Evolutionary conservation across 306 rosid species (phyloP), one percentile per base, ranked within the genome.

Genomic region (Trifolium repens): DNA sequence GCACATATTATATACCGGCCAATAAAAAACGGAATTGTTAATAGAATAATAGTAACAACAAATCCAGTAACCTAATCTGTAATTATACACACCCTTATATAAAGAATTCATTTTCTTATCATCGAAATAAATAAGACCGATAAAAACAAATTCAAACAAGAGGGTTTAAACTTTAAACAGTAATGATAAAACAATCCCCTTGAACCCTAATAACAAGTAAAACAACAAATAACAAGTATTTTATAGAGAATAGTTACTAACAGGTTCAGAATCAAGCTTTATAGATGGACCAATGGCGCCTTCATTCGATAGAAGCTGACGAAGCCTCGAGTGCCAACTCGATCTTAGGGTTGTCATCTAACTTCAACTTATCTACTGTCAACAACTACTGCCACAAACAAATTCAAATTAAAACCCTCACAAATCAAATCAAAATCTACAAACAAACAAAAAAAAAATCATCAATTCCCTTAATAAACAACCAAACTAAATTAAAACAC

Each of bases 251-350:
- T 59, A 47, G 63, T n/a, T 16, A 87, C 96, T 86, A 69, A 93
- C 98, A 5, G 96, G 88, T 68, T 93, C 94, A 3, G 98, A 83
- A 79, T 87, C 94, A 54, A 87, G 87, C 73, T 87, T 90, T 72
- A 89, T 68, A 61, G 96, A 91, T 11, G 98, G 94, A 11, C 91
- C 96, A 32, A 89, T 77, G 67, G 91, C 77, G 27, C 94, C 90
- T 78, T 93, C 96, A 77, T 86, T 89, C 27, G 98, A 86, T 30
- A 93, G 81, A 69, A 93, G 93, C 69, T 90, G 96, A 53, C 96
- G 94, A 78, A 90, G 82, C 88, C 98, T 79, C 60, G 96, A 93
- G 69, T 96, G 98, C 90, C 92, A 89, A 81, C 88, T 87, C 75
- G 96, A 87, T 89, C 94, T 84, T 68, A 83, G 80, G 75, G 96